Conservation (phyloP, 1,139 yeast species). For the Lodderomyces jiufengensis region DNA sequence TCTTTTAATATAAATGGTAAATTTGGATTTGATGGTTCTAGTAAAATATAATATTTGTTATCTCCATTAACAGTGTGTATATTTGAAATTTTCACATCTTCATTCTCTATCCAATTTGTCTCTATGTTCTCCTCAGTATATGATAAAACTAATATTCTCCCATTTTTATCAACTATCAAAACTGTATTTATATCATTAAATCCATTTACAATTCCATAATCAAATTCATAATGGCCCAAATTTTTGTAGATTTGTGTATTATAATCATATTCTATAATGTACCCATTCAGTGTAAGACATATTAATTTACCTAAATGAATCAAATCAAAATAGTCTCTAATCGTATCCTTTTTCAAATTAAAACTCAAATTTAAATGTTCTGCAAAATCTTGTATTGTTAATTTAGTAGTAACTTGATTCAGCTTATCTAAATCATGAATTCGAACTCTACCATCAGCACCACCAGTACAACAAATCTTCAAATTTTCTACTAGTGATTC, state of each 20-base stretch:
- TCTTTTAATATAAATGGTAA: constrained; percentile 51
- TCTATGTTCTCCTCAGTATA: constrained; percentile 25
- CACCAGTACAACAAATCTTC: constrained; percentile 67
- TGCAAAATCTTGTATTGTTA: constrained; percentile 31
- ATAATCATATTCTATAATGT: constrained; percentile 34
- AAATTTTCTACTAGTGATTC: constrained; percentile 16
- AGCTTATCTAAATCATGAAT: constrained; percentile 46
- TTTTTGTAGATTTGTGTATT: constrained; percentile 25
- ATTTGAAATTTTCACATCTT: constrained; percentile 43
- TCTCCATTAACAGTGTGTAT: constrained; percentile 25
- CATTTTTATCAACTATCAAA: constrained; percentile 50
- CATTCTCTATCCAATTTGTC: constrained; percentile 22
- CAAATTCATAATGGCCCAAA: constrained; percentile 30
- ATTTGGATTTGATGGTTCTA: constrained; percentile 68
- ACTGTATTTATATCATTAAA: constrained; percentile 38
- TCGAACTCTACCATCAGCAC: constrained; percentile 82
- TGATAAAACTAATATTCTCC: constrained; percentile 47
- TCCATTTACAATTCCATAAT: constrained; percentile 52
- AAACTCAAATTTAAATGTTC: constrained; percentile 21
- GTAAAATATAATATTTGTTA: constrained; percentile 33
- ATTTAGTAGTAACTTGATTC: constrained; percentile 14
- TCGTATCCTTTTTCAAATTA: constrained; percentile 44
- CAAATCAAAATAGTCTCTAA: constrained; percentile 58
- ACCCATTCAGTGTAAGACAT: constrained; percentile 63
- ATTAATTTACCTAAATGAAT: constrained; percentile 37